A percentile compares a stretch with the other conserved stretches of the same genome.
phyloP scores from a whole-genome alignment of 306 rosid genomes.

The Corylus heterophylla region DNA sequence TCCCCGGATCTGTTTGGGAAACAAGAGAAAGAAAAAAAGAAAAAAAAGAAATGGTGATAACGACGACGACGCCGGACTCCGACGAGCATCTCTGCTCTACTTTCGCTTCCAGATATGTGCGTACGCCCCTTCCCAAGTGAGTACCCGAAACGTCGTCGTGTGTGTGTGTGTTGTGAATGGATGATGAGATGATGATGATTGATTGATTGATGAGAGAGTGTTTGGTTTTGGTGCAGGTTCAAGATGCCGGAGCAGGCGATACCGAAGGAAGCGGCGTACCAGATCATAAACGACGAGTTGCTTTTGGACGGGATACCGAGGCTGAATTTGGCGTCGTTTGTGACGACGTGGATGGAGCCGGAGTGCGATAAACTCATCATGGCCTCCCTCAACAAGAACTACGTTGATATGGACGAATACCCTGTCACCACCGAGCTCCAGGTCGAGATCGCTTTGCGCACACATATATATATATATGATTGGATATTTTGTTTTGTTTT shows the following conservation, averaged over 20 bases:
- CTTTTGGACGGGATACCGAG: conserved; percentile 55
- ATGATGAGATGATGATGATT: too few relatives aligned
- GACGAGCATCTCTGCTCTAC: conserved; percentile 24
- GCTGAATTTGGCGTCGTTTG: conserved; percentile 59
- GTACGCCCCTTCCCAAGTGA: conserved; percentile 33
- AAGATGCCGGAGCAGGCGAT: conserved; percentile 31
- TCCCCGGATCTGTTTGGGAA: not conserved
- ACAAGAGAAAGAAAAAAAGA: too few relatives aligned
- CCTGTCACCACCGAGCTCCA: conserved; percentile 93
- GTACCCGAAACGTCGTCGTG: not conserved
- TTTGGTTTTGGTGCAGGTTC: conserved; percentile 21
- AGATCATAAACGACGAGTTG: conserved; percentile 56
- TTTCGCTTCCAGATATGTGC: conserved; percentile 45
- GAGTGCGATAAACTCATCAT: conserved; percentile 77
- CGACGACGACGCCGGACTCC: conserved; percentile 15
- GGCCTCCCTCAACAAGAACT: conserved; percentile 81
- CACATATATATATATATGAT: too few relatives aligned
- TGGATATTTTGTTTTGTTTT: not conserved
- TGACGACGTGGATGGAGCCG: conserved; percentile 74
- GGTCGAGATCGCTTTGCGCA: conserved; percentile 30
- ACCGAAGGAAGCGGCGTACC: conserved; percentile 51
- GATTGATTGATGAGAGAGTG: not conserved
- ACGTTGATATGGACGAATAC: conserved; percentile 93
- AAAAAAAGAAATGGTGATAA: conserved; percentile 18
- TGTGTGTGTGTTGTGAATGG: too few relatives aligned